A percentile compares a stretch with the other conserved stretches of the same genome.
phyloP scores from a whole-genome alignment of 768 basidiomycete species.

The Mycena vitilis region DNA sequence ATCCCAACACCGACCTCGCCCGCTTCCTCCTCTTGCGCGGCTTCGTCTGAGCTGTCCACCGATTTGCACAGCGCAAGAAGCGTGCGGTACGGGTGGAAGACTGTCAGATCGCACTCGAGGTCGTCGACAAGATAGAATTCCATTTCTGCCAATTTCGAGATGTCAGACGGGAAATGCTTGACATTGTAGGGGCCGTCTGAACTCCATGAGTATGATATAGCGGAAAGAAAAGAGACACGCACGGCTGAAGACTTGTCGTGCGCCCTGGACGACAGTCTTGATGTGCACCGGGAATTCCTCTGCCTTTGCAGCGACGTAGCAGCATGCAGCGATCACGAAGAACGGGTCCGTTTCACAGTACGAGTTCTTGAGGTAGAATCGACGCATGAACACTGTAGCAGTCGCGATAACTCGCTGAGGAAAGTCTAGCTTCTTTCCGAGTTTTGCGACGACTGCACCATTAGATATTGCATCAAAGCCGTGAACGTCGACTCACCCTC shows the following conservation, averaged over 20 bases:
- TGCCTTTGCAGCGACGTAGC: conserved; percentile 96
- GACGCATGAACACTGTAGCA: conserved; percentile 92
- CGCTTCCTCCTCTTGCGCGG: conserved; percentile 60
- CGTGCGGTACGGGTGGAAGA: conserved; percentile 96
- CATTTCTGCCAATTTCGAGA: conserved; percentile 96
- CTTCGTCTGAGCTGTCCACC: conserved; percentile 54
- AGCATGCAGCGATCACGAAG: conserved; percentile 91
- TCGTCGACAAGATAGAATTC: conserved; percentile 98
- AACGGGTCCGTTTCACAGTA: conserved; percentile 98
- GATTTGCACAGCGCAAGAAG: conserved; percentile 78
- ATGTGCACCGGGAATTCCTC: conserved; percentile 97
- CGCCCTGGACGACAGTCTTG: conserved; percentile 90
- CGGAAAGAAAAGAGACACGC: conserved; percentile 40
- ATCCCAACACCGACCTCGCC: conserved; percentile 65
- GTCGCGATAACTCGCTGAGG: conserved; percentile 95
- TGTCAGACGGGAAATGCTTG: conserved; percentile 87
- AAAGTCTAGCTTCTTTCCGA: conserved; percentile 84
- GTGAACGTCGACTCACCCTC: conserved; percentile 73
- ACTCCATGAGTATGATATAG: background rate
- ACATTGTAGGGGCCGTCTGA: conserved; percentile 75
- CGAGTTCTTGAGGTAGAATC: conserved; percentile 95
- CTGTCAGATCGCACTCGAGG: conserved; percentile 91
- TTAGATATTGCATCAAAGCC: too few species aligned
- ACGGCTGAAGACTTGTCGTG: conserved; percentile 81
- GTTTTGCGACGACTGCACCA: conserved; percentile 79